These are phyloP conservation scores for Excoecaria cochinchinensis DNA, from an alignment of 345 rosid species.

Conservation along the genomic window DNA sequence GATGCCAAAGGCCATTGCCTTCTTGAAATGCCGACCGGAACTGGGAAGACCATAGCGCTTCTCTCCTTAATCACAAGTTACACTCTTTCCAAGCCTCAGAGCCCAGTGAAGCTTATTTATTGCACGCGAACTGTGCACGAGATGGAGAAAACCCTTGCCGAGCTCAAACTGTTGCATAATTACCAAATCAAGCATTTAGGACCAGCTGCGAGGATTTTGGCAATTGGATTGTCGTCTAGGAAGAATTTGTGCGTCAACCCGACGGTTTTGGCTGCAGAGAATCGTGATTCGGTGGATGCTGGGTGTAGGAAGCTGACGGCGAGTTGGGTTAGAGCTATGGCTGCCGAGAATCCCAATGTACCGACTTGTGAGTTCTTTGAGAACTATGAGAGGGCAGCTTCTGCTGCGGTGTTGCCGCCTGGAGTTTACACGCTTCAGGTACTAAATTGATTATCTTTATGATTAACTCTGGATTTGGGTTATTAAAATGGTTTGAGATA, in stretches of 20 bases:
- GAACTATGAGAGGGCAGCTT: constrained; percentile 80
- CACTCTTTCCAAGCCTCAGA: constrained; percentile 59
- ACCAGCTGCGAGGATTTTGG: constrained; percentile 67
- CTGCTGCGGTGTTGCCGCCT: constrained; percentile 76
- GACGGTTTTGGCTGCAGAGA: constrained; percentile 70
- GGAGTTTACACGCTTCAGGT: constrained; percentile 97
- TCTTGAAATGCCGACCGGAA: constrained; percentile 98
- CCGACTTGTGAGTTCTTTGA: constrained; percentile 84
- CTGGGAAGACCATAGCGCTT: constrained; percentile 93
- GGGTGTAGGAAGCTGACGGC: constrained; percentile 91
- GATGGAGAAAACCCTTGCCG: constrained; percentile 97
- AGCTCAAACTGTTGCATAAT: constrained; percentile 67
- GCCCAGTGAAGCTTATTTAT: constrained; percentile 78
- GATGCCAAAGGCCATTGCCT: constrained; percentile 99
- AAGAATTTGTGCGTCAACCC: constrained; percentile 89
- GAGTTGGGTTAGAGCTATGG: constrained; percentile 79
- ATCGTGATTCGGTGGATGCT: constrained; percentile 96
- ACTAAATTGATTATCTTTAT: not conserved
- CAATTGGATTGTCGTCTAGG: constrained; percentile 79
- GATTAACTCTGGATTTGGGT: not conserved
- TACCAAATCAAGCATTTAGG: constrained; percentile 74
- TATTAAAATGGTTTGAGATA: not conserved
- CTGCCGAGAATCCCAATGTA: constrained; percentile 69
- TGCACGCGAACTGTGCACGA: constrained; percentile 98
- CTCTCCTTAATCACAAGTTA: constrained; percentile 93